Evolutionary conservation across 441 rosid species (phyloP), one percentile per base, ranked within the genome.

Genomic region (Geranium incanum): DNA sequence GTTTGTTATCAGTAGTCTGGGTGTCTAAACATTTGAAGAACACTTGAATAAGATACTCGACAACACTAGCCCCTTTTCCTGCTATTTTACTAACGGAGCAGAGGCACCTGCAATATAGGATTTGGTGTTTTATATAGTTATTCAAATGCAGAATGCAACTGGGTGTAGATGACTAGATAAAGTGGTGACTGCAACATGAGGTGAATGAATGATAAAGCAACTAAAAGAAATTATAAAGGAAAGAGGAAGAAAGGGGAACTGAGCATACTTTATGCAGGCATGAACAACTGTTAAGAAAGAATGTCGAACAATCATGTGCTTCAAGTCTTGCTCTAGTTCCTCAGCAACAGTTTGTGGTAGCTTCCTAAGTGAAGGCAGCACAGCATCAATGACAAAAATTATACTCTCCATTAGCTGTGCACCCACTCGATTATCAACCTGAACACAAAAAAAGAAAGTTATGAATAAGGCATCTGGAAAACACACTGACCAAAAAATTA

Each of bases 261-360:
- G 66, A 70, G 79, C 72, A 81, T 91, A 95, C 99, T 88, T 93
- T 81, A 95, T 86, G 86, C 98, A 91, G 67, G 99, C 97, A 81
- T 95, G 99, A 76, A 93, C 99, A 78, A 95, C 98, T 39, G 97
- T 88, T 83, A 95, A 82, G 84, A 95, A 95, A 36, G 99, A 89
- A 85, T 93, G 97, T 6, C 95, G 97, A 78, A 89, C 89, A 69
- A 95, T 91, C 98, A 91, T 95, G 72, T 93, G 84, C 86, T 90
- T 95, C 84, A 95, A 81, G 81, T 95, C 99, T 84, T 91, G 98
- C 78, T 89, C 89, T 70, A 95, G 89, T 85, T 95, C 99, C 79
- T 95, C 99, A 65, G 79, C 79, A 72, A 93, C 86, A 83, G 74
- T 86, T 59, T 65, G 83, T 68, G 98, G 94, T 78, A 93, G 81